These are phyloP conservation scores for Kwoniella bestiolae DNA, from an alignment of 768 basidiomycete species.

Conservation along the genomic window DNA sequence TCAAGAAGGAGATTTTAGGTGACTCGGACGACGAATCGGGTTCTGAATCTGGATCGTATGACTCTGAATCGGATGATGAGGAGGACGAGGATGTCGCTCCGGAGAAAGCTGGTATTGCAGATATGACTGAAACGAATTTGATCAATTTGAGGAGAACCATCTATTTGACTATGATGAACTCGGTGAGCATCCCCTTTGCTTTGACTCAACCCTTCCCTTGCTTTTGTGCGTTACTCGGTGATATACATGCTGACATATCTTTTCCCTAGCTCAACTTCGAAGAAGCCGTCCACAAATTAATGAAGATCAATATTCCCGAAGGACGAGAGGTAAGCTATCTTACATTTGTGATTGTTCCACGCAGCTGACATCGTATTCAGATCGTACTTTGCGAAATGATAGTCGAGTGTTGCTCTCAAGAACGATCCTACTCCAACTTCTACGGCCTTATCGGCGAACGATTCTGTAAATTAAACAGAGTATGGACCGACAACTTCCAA, in stretches of 20 bases:
- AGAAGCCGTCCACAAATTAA: conserved; percentile 96
- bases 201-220: too few species aligned
- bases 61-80: conserved; percentile 68
- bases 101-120: conserved; percentile 87
- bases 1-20: conserved; percentile 92
- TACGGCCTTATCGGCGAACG: conserved; percentile 96
- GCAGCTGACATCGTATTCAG: conserved; percentile 59
- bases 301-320: conserved; percentile 87
- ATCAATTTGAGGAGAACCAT: conserved; percentile 92
- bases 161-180: conserved; percentile 99
- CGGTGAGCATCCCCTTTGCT: too few species aligned
- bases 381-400: conserved; percentile 98
- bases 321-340: conserved; percentile 79
- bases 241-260: conserved; percentile 17
- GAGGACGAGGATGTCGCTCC: conserved; percentile 64
- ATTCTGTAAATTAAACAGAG: conserved; percentile 91
- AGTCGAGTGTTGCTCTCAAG: conserved; percentile 99
- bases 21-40: conserved; percentile 63
- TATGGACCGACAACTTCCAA: conserved; percentile 91
- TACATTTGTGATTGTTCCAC: not conserved
- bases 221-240: too few species aligned
- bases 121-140: conserved; percentile 91
- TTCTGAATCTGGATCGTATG: conserved; percentile 63
- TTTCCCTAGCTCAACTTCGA: conserved; percentile 76
- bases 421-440: conserved; percentile 95